Base-by-base conservation (phyloP, 805 yeast species). In the Sungouiozyma ichnusensis region DNA sequence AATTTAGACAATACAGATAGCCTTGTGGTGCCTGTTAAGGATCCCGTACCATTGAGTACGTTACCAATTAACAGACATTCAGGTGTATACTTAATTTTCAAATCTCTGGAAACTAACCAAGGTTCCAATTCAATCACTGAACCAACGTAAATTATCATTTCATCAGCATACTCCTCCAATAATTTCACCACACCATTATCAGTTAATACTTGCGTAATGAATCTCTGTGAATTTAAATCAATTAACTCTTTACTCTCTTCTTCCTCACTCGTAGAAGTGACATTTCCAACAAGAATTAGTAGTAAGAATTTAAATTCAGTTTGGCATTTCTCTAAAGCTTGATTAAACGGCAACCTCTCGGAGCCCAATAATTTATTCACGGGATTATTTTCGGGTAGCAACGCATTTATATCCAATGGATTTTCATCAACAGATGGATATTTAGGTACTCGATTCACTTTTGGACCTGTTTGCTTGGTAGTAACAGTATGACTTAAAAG, bases 121-220 rank as follows among this genome's bases (percentile, higher is more conserved):
- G 83, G 74, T 56, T 83, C 90, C 1, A 80, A 69, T 48, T 77
- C 77, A 14, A 68, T 61, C 18, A 76, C 77, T 48, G 79, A 76
- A 0, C 85, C 84, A 33, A 81, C 71, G 69, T 81, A 83, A 1
- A 81, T 65, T 1, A 76, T 47, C n/a, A 74, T 44, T 37, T 79
- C 68, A 34, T 73, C 66, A 2, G 62, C 61, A 35, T 52, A 47
- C 3, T 51, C 48, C 11, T 58, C 57, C 37, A 68, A 47, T 36
- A 61, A 56, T 29, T 66, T 54, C 14, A 70, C 55, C 31, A 77
- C 73, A 24, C 59, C 52, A 1, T 62, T 69, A 49, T 72, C 73
- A 38, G 71, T 66, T 34, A 78, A 52, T 9, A 76, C 62, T 16
- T 62, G 64, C 18, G 70, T 66, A 41, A 77, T 54, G 31, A 77